phyloP scores from a whole-genome alignment of 23 red algal species.

The Gracilariopsis chorda region DNA sequence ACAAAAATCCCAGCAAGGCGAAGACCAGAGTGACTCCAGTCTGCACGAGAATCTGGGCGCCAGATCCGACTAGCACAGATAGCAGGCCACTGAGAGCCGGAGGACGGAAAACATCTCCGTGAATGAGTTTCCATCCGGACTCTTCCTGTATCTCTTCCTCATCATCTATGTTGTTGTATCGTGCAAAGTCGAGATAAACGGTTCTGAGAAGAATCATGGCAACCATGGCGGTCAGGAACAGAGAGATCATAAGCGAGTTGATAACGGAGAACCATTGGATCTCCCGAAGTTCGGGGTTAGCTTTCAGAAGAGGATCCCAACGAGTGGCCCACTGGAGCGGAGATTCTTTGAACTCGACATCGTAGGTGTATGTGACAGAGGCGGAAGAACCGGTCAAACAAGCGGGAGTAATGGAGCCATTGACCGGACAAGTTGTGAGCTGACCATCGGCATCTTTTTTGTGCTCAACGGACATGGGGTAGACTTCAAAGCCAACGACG shows the following conservation, averaged over 20 bases:
- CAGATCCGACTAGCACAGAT: slow-evolving; percentile 81
- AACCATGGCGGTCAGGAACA: slow-evolving; percentile 94
- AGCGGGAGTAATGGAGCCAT: neutral
- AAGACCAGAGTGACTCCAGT: slow-evolving; percentile 69
- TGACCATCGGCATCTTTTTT: slow-evolving; percentile 9
- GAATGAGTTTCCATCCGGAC: slow-evolving; percentile 98
- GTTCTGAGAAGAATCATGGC: slow-evolving; percentile 90
- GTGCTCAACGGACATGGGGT: slow-evolving; percentile 67
- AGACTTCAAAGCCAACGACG: slow-evolving; percentile 94
- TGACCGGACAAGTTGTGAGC: slow-evolving; percentile 39
- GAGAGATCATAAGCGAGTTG: slow-evolving; percentile 89
- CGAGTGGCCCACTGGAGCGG: slow-evolving; percentile 84
- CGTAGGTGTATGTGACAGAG: slow-evolving; percentile 78
- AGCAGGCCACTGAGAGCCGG: slow-evolving; percentile 64
- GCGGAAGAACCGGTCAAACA: slow-evolving; percentile 41
- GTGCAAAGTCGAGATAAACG: slow-evolving; percentile 87
- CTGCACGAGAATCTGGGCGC: slow-evolving; percentile 79
- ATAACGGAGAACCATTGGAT: slow-evolving; percentile 98
- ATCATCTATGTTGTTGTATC: slow-evolving; percentile 95
- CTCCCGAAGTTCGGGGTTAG: slow-evolving; percentile 56
- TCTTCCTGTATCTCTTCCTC: slow-evolving; percentile 94
- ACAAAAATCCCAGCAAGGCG: slow-evolving; percentile 88
- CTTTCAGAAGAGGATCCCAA: slow-evolving; percentile 91
- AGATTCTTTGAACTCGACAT: slow-evolving; percentile 85
- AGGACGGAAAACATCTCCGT: slow-evolving; percentile 95